Evolutionary conservation across 306 rosid species (phyloP).

Genomic region (Prunus armeniaca): DNA sequence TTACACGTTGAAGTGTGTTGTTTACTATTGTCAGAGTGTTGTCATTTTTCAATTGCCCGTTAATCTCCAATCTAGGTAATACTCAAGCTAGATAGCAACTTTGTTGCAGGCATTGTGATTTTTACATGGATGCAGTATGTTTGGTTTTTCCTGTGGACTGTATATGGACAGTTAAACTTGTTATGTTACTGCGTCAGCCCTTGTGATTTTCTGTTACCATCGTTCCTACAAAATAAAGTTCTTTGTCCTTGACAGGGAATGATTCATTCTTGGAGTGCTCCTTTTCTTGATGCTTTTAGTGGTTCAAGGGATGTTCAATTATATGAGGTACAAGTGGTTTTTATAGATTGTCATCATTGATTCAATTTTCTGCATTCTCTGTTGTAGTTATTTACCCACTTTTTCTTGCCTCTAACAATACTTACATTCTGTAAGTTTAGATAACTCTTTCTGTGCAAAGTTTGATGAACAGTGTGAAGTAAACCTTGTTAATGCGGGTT

Average conservation of each 20-base stretch:
- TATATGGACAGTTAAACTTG: background rate
- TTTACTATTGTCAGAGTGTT: background rate
- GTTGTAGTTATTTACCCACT: background rate
- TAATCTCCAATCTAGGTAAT: background rate
- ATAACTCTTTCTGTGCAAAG: background rate
- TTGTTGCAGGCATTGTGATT: background rate
- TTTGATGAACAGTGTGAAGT: background rate
- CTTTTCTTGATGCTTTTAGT: slow-evolving; percentile 55
- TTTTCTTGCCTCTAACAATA: background rate
- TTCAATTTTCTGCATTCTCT: slow-evolving; percentile 6
- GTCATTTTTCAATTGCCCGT: background rate
- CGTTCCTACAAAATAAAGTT: slow-evolving; percentile 14
- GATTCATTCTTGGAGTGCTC: slow-evolving; percentile 75
- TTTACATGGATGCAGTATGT: background rate
- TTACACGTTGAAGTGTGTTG: background rate
- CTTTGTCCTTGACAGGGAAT: slow-evolving; percentile 50
- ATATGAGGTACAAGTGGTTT: slow-evolving; percentile 48
- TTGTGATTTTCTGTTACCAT: slow-evolving; percentile 24
- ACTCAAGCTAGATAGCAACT: background rate
- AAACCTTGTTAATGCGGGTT: background rate
- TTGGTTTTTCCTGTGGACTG: background rate
- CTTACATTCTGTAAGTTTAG: background rate
- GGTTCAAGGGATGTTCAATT: slow-evolving; percentile 50
- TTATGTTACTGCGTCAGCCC: background rate
- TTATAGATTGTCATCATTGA: background rate